Evolutionary conservation across 2,329 filamentous ascomycete genomes (phyloP).

Genomic region (Corynespora cassiicola): DNA sequence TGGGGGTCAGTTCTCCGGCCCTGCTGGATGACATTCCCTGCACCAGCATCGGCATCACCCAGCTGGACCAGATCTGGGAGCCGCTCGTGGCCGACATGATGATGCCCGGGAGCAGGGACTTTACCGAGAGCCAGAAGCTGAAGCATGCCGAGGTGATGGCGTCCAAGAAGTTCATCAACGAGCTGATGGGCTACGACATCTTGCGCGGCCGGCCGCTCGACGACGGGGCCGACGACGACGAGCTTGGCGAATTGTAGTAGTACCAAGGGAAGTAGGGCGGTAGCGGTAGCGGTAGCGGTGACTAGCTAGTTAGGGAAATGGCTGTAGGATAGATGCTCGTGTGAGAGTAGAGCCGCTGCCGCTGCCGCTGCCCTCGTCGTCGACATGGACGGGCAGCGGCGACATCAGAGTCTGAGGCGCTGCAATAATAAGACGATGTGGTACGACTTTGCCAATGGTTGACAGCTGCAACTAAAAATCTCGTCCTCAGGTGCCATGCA

Average conservation of each 20-base stretch:
- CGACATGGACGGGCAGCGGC: too few relatives aligned
- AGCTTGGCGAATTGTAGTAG: conserved; percentile 20
- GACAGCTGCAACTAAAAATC: conserved; percentile 10
- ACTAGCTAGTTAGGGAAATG: too few relatives aligned
- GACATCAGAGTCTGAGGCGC: too few relatives aligned
- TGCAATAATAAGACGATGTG: too few relatives aligned
- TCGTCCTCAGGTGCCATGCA: too few relatives aligned
- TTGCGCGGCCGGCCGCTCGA: conserved; percentile 34
- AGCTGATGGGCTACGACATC: conserved; percentile 45
- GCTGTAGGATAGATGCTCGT: too few relatives aligned
- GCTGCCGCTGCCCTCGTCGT: too few relatives aligned
- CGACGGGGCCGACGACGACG: conserved; percentile 32
- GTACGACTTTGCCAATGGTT: too few relatives aligned
- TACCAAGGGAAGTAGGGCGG: too few relatives aligned
- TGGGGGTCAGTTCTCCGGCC: conserved; percentile 41
- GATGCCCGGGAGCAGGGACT: conserved; percentile 33
- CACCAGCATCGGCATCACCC: conserved; percentile 43
- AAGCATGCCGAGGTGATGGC: conserved; percentile 32
- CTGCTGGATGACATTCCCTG: conserved; percentile 44
- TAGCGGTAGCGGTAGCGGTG: too few relatives aligned
- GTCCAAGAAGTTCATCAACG: conserved; percentile 42
- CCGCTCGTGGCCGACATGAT: conserved; percentile 40
- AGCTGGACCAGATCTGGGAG: conserved; percentile 44
- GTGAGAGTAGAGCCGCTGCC: too few relatives aligned
- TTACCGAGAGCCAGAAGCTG: conserved; percentile 35